Conservation (phyloP, 257 asterid genomes). For the Forsythia suspensa region DNA sequence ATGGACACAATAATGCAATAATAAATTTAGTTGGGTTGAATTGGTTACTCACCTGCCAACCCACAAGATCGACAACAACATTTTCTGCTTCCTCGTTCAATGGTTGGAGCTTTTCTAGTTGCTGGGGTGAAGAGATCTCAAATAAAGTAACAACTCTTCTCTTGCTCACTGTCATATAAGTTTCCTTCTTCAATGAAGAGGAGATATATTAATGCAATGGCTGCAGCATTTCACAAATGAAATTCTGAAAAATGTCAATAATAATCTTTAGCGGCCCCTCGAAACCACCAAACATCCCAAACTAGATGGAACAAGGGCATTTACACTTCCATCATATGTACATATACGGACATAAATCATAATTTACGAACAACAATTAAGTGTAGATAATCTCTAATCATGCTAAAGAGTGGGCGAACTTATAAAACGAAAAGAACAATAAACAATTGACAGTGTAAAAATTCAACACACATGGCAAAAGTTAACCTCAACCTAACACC, state of each 20-base stretch:
- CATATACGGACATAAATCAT: background rate
- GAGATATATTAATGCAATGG: conserved; percentile 63
- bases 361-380: background rate
- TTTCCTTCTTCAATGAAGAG: conserved; percentile 65
- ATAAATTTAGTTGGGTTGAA: background rate
- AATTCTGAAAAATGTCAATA: background rate
- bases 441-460: background rate
- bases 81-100: conserved; percentile 48
- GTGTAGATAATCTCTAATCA: background rate
- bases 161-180: conserved; percentile 42
- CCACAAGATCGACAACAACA: conserved; percentile 60
- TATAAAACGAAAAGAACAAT: background rate
- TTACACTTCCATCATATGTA: background rate
- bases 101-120: conserved; percentile 58
- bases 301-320: background rate
- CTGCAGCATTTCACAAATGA: conserved; percentile 49
- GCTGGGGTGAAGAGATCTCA: conserved; percentile 66
- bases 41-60: conserved; percentile 66
- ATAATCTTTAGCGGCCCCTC: background rate
- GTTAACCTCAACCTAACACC: background rate
- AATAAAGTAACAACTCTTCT: conserved; percentile 50
- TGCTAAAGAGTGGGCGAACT: background rate
- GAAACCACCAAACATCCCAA: background rate
- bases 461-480: background rate
- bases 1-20: background rate